phyloP scores from a whole-genome alignment of 306 rosid species.

The Dalbergia cochinchinensis region DNA sequence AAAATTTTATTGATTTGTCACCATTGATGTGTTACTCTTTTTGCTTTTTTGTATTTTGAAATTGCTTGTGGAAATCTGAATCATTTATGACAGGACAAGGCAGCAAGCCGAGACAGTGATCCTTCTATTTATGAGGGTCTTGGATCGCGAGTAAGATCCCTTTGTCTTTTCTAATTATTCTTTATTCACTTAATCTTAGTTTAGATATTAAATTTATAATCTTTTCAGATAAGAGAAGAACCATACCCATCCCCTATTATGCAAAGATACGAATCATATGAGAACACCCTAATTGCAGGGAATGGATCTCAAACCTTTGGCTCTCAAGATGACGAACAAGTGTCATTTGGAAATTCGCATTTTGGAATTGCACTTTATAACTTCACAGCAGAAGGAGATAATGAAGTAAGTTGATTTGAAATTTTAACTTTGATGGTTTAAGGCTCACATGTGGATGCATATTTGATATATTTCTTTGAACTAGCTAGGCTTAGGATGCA shows the following conservation, averaged over 20 bases:
- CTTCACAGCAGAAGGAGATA: slow-evolving; percentile 98
- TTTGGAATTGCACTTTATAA: slow-evolving; percentile 89
- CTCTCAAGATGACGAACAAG: slow-evolving; percentile 80
- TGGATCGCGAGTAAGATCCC: slow-evolving; percentile 75
- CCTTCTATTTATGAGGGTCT: slow-evolving; percentile 67
- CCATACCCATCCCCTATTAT: slow-evolving; percentile 73
- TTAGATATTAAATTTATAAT: slow-evolving; percentile 38
- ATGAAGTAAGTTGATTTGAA: slow-evolving; percentile 70
- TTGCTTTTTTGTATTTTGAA: neutral
- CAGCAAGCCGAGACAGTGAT: slow-evolving; percentile 79
- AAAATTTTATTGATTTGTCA: no score
- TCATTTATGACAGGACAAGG: slow-evolving; percentile 73
- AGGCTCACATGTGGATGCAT: slow-evolving; percentile 3
- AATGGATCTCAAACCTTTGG: slow-evolving; percentile 78
- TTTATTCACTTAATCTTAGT: slow-evolving; percentile 25
- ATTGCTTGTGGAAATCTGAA: slow-evolving; percentile 43
- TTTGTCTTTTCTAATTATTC: slow-evolving; percentile 38
- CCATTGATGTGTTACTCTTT: neutral
- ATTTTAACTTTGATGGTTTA: slow-evolving; percentile 32
- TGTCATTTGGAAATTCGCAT: slow-evolving; percentile 76
- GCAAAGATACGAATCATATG: slow-evolving; percentile 82
- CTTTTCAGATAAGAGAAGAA: slow-evolving; percentile 90
- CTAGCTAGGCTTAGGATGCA: neutral
- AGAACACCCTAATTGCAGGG: slow-evolving; percentile 75
- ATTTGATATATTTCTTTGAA: slow-evolving; percentile 30